Conservation (phyloP, 2,329 filamentous ascomycete genomes). For the Simplicillium aogashimaense region DNA sequence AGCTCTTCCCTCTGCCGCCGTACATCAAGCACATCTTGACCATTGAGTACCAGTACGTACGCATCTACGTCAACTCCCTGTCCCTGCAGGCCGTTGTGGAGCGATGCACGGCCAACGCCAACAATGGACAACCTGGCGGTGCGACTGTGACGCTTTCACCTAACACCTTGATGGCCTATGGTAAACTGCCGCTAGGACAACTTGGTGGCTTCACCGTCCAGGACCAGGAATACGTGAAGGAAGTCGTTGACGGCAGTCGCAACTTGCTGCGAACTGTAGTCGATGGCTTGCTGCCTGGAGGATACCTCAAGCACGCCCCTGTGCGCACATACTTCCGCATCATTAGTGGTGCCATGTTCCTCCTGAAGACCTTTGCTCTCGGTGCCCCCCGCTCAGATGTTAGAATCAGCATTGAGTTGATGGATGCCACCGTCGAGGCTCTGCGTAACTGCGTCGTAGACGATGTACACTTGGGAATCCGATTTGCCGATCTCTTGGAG, state of each 20-base stretch:
- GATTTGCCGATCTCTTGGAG: conserved; percentile 75
- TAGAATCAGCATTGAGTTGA: conserved; percentile 61
- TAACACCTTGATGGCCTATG: conserved; percentile 55
- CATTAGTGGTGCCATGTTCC: conserved; percentile 75
- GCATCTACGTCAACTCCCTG: conserved; percentile 90
- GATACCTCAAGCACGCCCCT: conserved; percentile 72
- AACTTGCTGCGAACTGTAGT: conserved; percentile 71
- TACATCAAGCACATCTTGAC: conserved; percentile 68
- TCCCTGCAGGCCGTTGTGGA: conserved; percentile 93
- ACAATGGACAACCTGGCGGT: conserved; percentile 16
- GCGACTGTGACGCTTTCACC: conserved; percentile 42
- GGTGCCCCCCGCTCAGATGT: conserved; percentile 73
- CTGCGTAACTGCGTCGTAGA: conserved; percentile 72
- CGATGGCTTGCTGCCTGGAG: conserved; percentile 61
- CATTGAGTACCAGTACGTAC: conserved; percentile 92
- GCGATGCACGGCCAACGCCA: conserved; percentile 70
- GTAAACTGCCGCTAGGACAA: conserved; percentile 53
- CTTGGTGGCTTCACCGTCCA: conserved; percentile 54
- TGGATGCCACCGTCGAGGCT: conserved; percentile 65
- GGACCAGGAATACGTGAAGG: conserved; percentile 63
- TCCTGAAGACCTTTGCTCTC: conserved; percentile 75
- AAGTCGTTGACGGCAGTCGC: conserved; percentile 69
- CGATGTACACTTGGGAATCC: conserved; percentile 75
- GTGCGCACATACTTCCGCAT: conserved; percentile 82
- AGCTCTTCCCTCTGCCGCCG: conserved; percentile 59